Evolutionary conservation across 148 eudicot genomes (phyloP).

Genomic region (Vaccinium vitisidaea): DNA sequence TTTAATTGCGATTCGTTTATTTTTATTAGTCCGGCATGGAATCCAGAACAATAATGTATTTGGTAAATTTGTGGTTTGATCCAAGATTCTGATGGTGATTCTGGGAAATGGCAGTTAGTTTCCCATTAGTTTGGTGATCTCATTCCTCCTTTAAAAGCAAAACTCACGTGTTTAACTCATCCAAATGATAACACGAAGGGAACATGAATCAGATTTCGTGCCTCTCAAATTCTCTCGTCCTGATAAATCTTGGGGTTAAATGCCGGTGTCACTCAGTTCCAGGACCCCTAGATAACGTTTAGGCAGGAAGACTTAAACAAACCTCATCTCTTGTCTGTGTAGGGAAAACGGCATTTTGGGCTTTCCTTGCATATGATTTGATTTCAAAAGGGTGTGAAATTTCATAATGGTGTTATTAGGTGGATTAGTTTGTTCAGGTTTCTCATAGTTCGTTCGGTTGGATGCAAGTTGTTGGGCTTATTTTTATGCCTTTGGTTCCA

Average conservation of each 20-base stretch:
- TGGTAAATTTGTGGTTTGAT: neutral
- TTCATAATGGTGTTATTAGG: neutral
- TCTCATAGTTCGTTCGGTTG: neutral
- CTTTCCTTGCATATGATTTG: neutral
- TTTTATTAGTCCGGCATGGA: neutral
- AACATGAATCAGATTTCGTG: no score
- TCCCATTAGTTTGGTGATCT: neutral
- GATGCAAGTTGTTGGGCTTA: neutral
- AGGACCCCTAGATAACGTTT: no score
- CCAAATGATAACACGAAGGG: no score
- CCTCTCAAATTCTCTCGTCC: no score
- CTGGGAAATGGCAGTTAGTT: neutral
- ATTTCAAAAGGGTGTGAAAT: neutral
- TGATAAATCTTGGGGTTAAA: no score
- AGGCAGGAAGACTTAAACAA: no score
- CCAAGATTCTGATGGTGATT: neutral
- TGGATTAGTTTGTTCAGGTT: constrained; percentile 6
- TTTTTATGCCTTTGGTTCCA: neutral
- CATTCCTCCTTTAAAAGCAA: neutral
- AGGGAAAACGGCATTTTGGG: neutral
- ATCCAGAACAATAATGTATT: neutral
- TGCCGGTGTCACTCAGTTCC: no score
- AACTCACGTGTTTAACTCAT: neutral
- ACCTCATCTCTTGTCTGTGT: no score
- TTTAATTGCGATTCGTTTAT: neutral